Percentiles rank a stretch among this genome's conserved stretches.
Evolutionary conservation across 352 stramenopile genomes (phyloP).

Genomic region (Poterioochromonas sp.): DNA sequence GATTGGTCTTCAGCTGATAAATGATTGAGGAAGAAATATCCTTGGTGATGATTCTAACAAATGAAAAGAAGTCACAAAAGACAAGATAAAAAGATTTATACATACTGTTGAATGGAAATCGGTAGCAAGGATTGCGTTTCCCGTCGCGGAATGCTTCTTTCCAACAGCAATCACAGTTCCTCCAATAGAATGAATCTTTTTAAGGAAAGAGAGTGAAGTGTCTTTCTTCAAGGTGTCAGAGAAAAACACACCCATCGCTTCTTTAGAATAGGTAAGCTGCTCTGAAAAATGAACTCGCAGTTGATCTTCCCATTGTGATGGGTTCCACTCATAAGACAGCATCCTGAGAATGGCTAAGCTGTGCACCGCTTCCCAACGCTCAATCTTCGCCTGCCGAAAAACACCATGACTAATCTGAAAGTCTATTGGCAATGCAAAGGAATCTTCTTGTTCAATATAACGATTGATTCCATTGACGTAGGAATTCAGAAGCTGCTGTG

Average conservation of each 20-base stretch:
- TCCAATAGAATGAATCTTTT: background rate
- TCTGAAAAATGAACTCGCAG: no score
- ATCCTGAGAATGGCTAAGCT: background rate
- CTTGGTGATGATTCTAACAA: background rate
- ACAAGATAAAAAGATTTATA: background rate
- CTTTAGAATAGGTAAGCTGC: no score
- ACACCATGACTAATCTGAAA: background rate
- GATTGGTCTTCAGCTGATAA: background rate
- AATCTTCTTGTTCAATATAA: background rate
- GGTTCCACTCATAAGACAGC: background rate
- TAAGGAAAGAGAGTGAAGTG: no score
- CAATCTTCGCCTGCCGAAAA: background rate
- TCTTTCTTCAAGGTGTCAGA: no score
- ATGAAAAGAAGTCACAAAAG: background rate
- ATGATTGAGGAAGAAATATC: background rate
- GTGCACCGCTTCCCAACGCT: background rate
- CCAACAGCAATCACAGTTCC: background rate
- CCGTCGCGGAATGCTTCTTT: background rate
- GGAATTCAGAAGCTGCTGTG: background rate
- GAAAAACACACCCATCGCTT: no score
- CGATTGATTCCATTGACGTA: background rate
- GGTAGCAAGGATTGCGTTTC: background rate
- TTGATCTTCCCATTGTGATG: background rate
- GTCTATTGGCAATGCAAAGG: background rate
- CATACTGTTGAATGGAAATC: background rate